Evolutionary conservation across 179 eudicot genomes (phyloP).

Genomic region (Monotropa hypopitys): DNA sequence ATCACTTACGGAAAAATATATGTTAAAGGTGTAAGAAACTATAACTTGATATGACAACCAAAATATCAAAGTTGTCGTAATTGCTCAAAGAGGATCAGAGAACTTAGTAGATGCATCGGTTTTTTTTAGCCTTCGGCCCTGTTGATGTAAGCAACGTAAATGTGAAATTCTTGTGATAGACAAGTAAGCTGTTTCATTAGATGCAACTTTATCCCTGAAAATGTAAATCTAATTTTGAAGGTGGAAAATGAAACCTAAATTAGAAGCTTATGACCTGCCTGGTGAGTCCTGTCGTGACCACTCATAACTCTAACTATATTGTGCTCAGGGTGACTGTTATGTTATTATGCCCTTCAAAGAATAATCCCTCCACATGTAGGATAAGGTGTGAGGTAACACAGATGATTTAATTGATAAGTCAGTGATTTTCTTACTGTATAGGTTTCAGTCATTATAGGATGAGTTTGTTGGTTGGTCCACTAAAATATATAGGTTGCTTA

Average conservation of each 20-base stretch:
- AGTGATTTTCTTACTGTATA: not conserved
- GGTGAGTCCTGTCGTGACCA: not conserved
- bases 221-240: not conserved
- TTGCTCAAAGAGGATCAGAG: not conserved
- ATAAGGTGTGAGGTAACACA: not conserved
- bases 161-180: not conserved
- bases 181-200: not conserved
- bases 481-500: not conserved
- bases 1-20: not conserved
- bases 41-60: not conserved
- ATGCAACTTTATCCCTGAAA: not conserved
- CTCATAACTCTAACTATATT: not conserved
- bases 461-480: not conserved
- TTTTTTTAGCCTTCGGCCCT: not conserved
- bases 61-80: not conserved
- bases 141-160: not conserved
- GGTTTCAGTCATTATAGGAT: not conserved
- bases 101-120: not conserved
- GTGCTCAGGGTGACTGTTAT: not conserved
- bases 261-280: not conserved
- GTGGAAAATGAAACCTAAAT: not conserved
- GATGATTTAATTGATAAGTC: not conserved
- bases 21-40: not conserved
- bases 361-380: not conserved
- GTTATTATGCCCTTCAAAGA: not conserved